Evolutionary conservation across 352 stramenopile species (phyloP).

Genomic region (Phytophthora idaei): DNA sequence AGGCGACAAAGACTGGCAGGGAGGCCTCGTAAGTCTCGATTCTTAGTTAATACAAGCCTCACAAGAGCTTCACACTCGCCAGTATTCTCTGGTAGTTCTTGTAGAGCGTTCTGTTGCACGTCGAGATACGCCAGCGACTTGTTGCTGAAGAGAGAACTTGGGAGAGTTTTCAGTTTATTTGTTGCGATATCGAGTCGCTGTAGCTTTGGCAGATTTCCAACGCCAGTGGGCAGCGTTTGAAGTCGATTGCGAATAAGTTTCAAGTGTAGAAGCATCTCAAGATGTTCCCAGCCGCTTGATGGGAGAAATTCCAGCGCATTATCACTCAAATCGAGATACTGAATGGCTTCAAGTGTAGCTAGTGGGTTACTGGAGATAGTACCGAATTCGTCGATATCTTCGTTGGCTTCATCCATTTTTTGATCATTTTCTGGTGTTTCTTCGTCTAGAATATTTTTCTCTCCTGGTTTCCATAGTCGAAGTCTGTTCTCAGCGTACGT

Average conservation of each 20-base stretch:
- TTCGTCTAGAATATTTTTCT: constrained; percentile 9
- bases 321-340: constrained; percentile 59
- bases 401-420: not conserved
- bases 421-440: constrained; percentile 20
- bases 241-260: constrained; percentile 56
- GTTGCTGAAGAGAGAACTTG: constrained; percentile 26
- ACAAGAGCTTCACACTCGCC: constrained; percentile 35
- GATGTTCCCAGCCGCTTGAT: constrained; percentile 30
- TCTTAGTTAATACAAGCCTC: constrained; percentile 45
- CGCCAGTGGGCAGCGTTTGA: constrained; percentile 24
- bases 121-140: constrained; percentile 38
- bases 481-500: constrained; percentile 57
- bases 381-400: not conserved
- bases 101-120: constrained; percentile 40
- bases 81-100: constrained; percentile 38
- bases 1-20: constrained; percentile 35
- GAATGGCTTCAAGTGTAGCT: constrained; percentile 22
- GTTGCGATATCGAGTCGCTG: constrained; percentile 48
- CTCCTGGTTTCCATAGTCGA: constrained; percentile 36
- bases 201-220: constrained; percentile 34
- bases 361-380: constrained; percentile 25
- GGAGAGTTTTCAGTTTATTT: constrained; percentile 48
- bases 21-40: constrained; percentile 35
- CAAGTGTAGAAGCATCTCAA: constrained; percentile 44
- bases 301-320: constrained; percentile 45